phyloP scores from a whole-genome alignment of 176 grass and related monocot species.

The maize (Zea mays) region Zm-B73-REFERENCE-NAM-5.0 NC_050103.1:100343001-100343500 shows the following conservation, averaged over 20 bases:
- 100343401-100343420: conserved; percentile 29
- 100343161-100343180: no score
- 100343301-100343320: conserved; percentile 32
- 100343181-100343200: no score
- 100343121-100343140: no score
- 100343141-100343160: no score
- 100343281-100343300: conserved; percentile 37
- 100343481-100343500: no score
- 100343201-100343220: conserved; percentile 32
- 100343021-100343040: no score
- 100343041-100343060: no score
- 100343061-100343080: no score
- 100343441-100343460: conserved; percentile 8
- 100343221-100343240: conserved; percentile 32
- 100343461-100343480: background rate
- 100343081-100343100: no score
- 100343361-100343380: no score
- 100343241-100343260: background rate
- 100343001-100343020: no score
- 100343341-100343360: conserved; percentile 31
- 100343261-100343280: conserved; percentile 25
- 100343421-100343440: background rate
- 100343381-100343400: conserved; percentile 48
- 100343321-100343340: conserved; percentile 32
- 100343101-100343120: no score